Conservation (phyloP, 78 protist genomes). For the Protostelium mycophagum region DNA sequence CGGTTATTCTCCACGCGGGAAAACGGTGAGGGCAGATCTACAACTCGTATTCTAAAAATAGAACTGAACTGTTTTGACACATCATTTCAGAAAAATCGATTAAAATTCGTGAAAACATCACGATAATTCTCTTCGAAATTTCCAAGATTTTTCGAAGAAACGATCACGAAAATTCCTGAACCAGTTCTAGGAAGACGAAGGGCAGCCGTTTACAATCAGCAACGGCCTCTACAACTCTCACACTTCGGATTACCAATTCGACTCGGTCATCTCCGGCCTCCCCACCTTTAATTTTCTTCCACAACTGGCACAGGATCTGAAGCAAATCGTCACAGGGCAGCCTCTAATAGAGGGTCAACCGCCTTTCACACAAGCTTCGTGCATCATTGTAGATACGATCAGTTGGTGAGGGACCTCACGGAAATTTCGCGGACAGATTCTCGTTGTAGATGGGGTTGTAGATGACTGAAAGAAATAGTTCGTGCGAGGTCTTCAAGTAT, state of each 20-base stretch:
- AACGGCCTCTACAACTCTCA: neutral
- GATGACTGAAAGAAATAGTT: neutral
- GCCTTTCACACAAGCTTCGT: neutral
- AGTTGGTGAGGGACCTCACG: neutral
- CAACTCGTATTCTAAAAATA: no score
- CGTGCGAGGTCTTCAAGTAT: neutral
- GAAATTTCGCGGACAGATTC: no score
- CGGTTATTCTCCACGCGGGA: neutral
- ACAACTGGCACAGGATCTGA: neutral
- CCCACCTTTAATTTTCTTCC: neutral
- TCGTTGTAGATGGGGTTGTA: no score
- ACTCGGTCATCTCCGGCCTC: neutral
- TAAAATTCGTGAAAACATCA: no score
- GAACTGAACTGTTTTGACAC: no score
- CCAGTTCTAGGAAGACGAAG: neutral
- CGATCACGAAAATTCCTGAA: neutral
- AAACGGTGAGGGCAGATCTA: no score
- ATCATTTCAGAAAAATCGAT: no score
- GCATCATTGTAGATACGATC: neutral
- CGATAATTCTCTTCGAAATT: no score
- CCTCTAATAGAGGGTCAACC: neutral
- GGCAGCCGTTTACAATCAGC: neutral
- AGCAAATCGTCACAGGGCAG: neutral
- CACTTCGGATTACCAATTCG: neutral
- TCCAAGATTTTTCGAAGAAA: no score